Conservation (phyloP, 139 green algal species). For the Gonium pectorale region DNA sequence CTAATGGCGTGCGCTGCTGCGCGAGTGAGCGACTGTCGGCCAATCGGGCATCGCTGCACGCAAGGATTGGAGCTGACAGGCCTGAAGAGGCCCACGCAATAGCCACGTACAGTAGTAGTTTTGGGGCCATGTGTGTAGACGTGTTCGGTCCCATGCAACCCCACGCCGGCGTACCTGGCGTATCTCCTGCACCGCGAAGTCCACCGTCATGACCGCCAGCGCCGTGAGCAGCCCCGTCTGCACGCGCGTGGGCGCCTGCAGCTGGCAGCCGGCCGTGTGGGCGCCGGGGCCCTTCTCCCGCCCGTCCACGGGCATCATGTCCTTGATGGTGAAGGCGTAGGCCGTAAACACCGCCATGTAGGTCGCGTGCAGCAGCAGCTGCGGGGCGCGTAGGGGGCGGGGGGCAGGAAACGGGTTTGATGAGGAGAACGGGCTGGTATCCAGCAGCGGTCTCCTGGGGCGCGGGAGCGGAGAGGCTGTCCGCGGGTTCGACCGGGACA, state of each 20-base stretch:
- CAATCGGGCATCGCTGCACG: too few relatives aligned
- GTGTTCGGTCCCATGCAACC: background rate
- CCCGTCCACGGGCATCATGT: constrained; percentile 20
- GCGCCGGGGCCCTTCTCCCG: background rate
- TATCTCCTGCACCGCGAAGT: constrained; percentile 10
- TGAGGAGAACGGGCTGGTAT: too few relatives aligned
- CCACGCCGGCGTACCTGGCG: constrained; percentile 11
- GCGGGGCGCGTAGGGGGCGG: background rate
- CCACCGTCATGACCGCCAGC: constrained; percentile 14
- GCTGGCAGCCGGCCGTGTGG: constrained; percentile 6
- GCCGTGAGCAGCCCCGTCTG: constrained; percentile 6
- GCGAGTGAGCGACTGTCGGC: too few relatives aligned
- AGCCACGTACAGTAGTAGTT: too few relatives aligned
- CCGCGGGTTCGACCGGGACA: too few relatives aligned
- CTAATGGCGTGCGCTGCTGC: too few relatives aligned
- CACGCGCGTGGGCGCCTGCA: background rate
- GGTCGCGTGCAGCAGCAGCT: constrained; percentile 26
- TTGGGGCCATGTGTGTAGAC: too few relatives aligned
- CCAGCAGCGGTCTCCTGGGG: too few relatives aligned
- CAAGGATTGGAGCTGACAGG: too few relatives aligned
- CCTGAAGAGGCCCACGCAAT: too few relatives aligned
- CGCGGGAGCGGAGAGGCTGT: too few relatives aligned
- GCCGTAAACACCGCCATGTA: constrained; percentile 16
- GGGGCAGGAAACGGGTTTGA: too few relatives aligned
- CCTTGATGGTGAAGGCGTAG: constrained; percentile 31